A percentile compares a stretch with the other conserved stretches of the same genome.
These are phyloP conservation scores for Phallus indusiatus DNA, from an alignment of 768 basidiomycete genomes.

Conservation along the genomic window DNA sequence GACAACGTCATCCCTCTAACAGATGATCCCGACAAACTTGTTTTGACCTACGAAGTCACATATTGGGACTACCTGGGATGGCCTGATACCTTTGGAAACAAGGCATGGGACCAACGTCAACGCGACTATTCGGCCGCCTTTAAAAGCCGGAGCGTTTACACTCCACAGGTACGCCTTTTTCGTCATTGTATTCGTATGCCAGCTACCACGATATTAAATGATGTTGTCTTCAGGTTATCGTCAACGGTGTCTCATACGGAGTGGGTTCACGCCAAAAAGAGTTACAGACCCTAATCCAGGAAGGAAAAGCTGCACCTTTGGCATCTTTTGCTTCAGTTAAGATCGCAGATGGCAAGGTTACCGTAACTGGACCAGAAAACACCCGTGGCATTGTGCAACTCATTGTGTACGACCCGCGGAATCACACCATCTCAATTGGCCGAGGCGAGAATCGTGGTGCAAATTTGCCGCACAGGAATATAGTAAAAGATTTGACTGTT, in stretches of 20 bases:
- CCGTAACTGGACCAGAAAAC: background rate
- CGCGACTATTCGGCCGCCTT: background rate
- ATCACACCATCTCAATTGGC: background rate
- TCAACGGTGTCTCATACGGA: background rate
- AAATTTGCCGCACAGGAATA: background rate
- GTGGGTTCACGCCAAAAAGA: background rate
- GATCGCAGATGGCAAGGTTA: background rate
- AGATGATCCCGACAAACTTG: background rate
- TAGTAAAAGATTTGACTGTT: background rate
- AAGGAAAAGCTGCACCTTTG: background rate
- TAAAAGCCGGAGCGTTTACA: background rate
- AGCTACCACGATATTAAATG: background rate
- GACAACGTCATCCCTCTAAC: background rate
- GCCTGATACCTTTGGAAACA: background rate
- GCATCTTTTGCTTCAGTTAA: background rate
- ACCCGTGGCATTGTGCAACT: background rate
- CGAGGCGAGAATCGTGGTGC: background rate
- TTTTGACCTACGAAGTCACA: background rate
- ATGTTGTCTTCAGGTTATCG: background rate
- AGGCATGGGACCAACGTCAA: background rate
- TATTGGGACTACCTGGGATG: background rate
- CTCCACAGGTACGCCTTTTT: background rate
- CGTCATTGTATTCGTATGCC: background rate
- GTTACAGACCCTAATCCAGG: background rate
- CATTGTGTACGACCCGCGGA: background rate